These are phyloP conservation scores for Myrmaecium sp. DNA, from an alignment of 2,329 filamentous ascomycete species.

Conservation along the genomic window DNA sequence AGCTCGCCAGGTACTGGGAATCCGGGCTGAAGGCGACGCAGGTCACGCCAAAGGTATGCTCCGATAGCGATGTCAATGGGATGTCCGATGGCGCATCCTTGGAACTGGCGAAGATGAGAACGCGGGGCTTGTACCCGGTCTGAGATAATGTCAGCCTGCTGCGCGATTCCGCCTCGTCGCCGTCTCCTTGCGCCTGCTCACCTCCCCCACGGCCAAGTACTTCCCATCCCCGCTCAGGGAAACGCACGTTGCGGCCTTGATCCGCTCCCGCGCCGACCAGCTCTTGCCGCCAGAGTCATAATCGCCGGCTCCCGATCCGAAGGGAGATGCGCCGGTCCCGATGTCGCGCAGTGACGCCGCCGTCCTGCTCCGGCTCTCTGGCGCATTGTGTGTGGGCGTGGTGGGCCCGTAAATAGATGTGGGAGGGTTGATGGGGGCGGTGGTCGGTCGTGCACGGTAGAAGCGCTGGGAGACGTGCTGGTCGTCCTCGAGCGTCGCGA, in stretches of 20 bases:
- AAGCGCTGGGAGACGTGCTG: slow-evolving; percentile 58
- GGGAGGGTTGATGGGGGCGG: slow-evolving; percentile 48
- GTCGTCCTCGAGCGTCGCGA: slow-evolving; percentile 60
- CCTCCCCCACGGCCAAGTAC: slow-evolving; percentile 80
- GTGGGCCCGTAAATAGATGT: slow-evolving; percentile 35
- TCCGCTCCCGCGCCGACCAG: slow-evolving; percentile 77
- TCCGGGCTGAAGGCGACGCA: slow-evolving; percentile 82
- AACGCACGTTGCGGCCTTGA: slow-evolving; percentile 86
- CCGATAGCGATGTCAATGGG: slow-evolving; percentile 69
- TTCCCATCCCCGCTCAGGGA: slow-evolving; percentile 74
- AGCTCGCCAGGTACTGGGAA: slow-evolving; percentile 69
- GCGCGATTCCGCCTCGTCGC: neutral
- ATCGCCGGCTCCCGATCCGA: slow-evolving; percentile 32
- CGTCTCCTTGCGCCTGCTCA: slow-evolving; percentile 15
- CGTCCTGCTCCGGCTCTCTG: slow-evolving; percentile 40
- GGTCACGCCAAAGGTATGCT: slow-evolving; percentile 80
- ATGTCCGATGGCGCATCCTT: slow-evolving; percentile 62
- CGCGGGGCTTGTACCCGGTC: slow-evolving; percentile 82
- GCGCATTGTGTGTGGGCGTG: slow-evolving; percentile 37
- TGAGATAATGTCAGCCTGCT: slow-evolving; percentile 20
- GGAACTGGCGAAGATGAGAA: slow-evolving; percentile 71
- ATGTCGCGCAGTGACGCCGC: slow-evolving; percentile 35
- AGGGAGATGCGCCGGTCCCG: slow-evolving; percentile 23
- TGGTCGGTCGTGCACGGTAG: slow-evolving; percentile 65
- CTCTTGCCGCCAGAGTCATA: slow-evolving; percentile 43